Conservation (phyloP, 495 filamentous ascomycete genomes). For the Penicillium daleae region DNA sequence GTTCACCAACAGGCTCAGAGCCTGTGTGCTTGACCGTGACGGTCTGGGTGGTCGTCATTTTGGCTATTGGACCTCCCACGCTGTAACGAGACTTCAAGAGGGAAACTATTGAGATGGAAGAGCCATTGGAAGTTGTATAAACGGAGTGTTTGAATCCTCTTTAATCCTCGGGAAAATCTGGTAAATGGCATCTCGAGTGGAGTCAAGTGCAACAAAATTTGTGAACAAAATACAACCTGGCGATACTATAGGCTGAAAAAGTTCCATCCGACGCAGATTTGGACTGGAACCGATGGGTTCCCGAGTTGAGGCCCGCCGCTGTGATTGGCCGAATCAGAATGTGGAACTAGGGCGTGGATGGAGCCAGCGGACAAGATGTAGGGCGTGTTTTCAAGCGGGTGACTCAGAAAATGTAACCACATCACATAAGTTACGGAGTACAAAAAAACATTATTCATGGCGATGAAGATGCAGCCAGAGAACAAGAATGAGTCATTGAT, state of each 20-base stretch:
- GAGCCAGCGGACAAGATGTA: neutral
- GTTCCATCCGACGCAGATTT: neutral
- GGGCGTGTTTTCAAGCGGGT: conserved; percentile 2
- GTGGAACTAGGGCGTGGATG: conserved; percentile 5
- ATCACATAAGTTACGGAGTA: no score
- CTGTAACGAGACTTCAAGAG: neutral
- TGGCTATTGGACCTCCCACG: neutral
- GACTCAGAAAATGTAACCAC: neutral
- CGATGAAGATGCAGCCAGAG: neutral
- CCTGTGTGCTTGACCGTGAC: conserved; percentile 8
- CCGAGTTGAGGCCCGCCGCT: neutral
- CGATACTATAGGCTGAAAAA: neutral
- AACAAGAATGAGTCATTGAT: neutral
- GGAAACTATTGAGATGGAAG: neutral
- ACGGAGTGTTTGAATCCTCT: neutral
- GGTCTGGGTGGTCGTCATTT: neutral
- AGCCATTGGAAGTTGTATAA: neutral
- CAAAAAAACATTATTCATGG: no score
- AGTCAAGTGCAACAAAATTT: conserved; percentile 6
- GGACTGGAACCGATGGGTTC: conserved; percentile 7
- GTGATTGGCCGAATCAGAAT: neutral
- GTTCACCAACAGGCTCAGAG: conserved; percentile 2
- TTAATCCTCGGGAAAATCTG: neutral
- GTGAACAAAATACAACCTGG: neutral
- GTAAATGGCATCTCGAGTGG: conserved; percentile 9